Conservation (phyloP, 495 filamentous ascomycete species). For the Cercophora newfieldiana region DNA sequence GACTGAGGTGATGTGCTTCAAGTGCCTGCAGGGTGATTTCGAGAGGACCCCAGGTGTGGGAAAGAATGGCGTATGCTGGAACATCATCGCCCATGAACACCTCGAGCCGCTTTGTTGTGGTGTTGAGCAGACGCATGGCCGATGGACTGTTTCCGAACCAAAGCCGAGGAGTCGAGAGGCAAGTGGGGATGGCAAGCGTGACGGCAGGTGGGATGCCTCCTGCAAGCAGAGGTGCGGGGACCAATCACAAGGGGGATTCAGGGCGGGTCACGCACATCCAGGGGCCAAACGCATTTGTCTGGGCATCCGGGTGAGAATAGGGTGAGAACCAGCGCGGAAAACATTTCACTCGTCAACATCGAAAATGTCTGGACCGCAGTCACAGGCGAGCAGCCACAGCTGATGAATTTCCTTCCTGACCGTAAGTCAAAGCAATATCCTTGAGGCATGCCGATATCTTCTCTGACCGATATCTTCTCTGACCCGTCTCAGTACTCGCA, state of each 20-base stretch:
- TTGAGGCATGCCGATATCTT: too few relatives aligned
- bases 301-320: too few relatives aligned
- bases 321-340: too few relatives aligned
- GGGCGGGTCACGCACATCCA: slow-evolving; percentile 1
- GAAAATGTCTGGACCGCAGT: too few relatives aligned
- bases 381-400: too few relatives aligned
- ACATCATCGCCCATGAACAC: slow-evolving; percentile 4
- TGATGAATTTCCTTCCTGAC: too few relatives aligned
- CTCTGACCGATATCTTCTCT: too few relatives aligned
- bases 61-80: slow-evolving; percentile 37
- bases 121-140: slow-evolving; percentile 1
- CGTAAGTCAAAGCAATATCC: too few relatives aligned
- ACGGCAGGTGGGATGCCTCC: not conserved
- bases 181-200: not conserved
- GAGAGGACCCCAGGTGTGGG: slow-evolving; percentile 35
- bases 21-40: slow-evolving; percentile 2
- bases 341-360: too few relatives aligned
- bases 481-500: too few relatives aligned
- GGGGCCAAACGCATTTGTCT: too few relatives aligned
- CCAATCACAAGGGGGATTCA: not conserved
- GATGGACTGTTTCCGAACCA: not conserved
- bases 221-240: not conserved
- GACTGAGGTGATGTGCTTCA: not conserved
- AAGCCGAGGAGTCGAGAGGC: not conserved
- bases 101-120: slow-evolving; percentile 1